Base-by-base conservation (phyloP, 495 filamentous ascomycete species). In the Geoglossum glabrum region DNA sequence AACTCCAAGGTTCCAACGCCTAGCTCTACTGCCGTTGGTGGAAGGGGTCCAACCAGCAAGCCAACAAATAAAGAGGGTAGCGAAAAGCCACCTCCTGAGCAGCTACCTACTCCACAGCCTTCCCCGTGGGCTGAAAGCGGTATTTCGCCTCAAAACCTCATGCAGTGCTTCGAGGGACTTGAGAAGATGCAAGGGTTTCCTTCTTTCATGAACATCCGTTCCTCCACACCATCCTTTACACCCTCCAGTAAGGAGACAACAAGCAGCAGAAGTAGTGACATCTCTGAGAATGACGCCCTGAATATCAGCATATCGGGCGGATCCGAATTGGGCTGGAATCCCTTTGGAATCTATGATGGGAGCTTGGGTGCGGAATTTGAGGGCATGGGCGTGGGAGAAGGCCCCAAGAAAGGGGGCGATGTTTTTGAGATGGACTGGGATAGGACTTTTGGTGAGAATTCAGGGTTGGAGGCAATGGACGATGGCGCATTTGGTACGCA, bases 1-100 rank as follows among this genome's bases (percentile, higher is more conserved):
- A 58, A 65, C 11, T 55, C 54, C 33, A 75, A 73, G 62, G 59
- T 56, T 1, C 64, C 64, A 5, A 64, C 61, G 9, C 57, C 66
- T 43, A 58, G 54, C 8, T 56, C 54, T 28, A 31, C 10, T 10
- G 21, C 31, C 27, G 31, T 6, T 9, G 54, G 30, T 6, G 36
- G 31, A 19, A 38, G 6, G n/a, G 54, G 49, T 28, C 49, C 49
- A 1, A 52, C 49, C 49, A 52, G 49, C 17, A 15, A 52, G 49
- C 49, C 49, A 28, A n/a, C 15, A n/a, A n/a, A n/a, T n/a, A 52
- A 52, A 15, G 49, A 31, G 19, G 28, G 17, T 1, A 13, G 49
- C 25, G 49, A 52, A 31, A 52, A 52, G 17, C 28, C 28, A n/a
- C 17, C 26, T 9, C 13, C 46, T 13, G 49, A 52, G 15, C 25